Evolutionary conservation across 352 stramenopile genomes (phyloP), one percentile per base, ranked within the genome.

Genomic region (Phytophthora ramorum): DNA sequence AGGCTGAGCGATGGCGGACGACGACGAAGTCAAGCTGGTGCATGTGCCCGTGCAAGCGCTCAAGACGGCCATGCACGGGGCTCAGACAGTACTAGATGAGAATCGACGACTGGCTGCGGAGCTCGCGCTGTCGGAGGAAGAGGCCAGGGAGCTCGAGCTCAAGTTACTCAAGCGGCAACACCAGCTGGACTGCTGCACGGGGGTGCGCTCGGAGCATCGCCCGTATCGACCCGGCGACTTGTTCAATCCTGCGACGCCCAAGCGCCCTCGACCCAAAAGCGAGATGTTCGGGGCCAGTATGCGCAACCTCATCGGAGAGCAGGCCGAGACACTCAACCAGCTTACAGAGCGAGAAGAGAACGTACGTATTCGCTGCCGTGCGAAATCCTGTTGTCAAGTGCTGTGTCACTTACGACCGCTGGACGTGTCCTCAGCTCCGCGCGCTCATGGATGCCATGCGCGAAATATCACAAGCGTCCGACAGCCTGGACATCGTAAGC

Each of bases 361-460:
- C 44, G 82, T 89, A 78, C 9, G 69, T 72, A 9, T n/a, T 22
- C 17, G 22, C 6, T 34, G 13, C 9, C 37, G 14, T 24, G 8
- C 4, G 7, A 10, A 12, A 9, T 26, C 20, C 1, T 16, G 6
- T 28, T 14, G 41, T 7, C 0, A 17, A 4, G n/a, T 47, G 13
- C 28, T 46, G 51, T 40, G 26, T 52, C 32, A 19, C 22, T 60
- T 10, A 51, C 20, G 7, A 44, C 7, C 7, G 50, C 45, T 53
- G 45, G 19, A 5, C 53, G 30, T 38, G 30, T 32, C n/a, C 16
- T 9, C 48, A 92, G 84, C 63, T 92, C 4, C 81, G 78, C 3
- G 75, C 80, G 2, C 56, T 92, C 17, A 88, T 91, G 76, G 75
- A 87, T 6, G 79, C 76, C 1, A 91, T 83, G 32, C 70, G 79